phyloP scores from a whole-genome alignment of 257 asterid species.

The Solanum paucissectum region DNA sequence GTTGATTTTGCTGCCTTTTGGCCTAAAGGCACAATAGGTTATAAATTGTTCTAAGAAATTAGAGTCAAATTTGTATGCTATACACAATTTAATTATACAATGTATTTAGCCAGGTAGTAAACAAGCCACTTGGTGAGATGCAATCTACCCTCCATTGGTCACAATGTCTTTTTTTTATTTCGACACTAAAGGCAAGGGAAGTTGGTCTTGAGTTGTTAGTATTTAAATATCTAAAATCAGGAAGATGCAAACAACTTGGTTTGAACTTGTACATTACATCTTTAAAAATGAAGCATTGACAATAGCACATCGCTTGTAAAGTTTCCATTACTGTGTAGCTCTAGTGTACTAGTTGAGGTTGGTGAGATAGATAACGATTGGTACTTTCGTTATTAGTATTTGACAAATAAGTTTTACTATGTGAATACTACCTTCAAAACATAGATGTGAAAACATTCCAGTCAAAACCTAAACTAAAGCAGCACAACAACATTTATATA shows the following conservation, averaged over 20 bases:
- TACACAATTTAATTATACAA: background rate
- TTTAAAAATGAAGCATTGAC: background rate
- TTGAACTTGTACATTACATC: background rate
- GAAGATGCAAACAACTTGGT: background rate
- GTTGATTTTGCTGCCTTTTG: background rate
- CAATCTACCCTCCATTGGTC: background rate
- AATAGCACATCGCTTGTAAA: background rate
- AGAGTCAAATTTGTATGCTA: background rate
- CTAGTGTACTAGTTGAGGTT: background rate
- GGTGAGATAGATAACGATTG: background rate
- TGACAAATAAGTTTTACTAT: background rate
- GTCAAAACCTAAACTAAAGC: too few species aligned
- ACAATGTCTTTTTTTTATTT: background rate
- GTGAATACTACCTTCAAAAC: slow-evolving; percentile 1
- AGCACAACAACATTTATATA: too few species aligned
- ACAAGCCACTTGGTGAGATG: background rate
- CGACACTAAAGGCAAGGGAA: background rate
- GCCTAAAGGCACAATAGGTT: too few species aligned
- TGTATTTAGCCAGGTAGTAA: background rate
- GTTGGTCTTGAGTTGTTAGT: background rate
- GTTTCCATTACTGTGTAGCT: background rate
- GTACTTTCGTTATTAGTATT: background rate
- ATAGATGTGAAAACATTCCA: too few species aligned
- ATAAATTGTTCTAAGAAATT: background rate
- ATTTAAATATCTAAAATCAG: background rate